Conservation (phyloP, 1,139 yeast species). For the Lizanozyma gosingica region DNA sequence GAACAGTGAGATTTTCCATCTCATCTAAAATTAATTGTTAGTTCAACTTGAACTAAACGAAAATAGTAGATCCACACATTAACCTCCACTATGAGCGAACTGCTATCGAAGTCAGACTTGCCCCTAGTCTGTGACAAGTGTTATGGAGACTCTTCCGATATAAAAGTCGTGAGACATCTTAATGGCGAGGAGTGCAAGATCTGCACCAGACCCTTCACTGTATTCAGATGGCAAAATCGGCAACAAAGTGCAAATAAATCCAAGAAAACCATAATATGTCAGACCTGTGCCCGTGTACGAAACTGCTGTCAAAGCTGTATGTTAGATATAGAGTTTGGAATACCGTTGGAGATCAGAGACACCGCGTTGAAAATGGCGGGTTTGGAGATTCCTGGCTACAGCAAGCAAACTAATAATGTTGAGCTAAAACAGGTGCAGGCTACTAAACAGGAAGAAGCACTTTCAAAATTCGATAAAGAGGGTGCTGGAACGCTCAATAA, state of each 20-base stretch:
- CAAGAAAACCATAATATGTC: conserved; percentile 55
- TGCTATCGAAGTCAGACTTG: conserved; percentile 17
- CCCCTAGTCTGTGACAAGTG: conserved; percentile 70
- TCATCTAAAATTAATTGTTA: too few relatives aligned
- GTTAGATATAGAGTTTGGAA: conserved; percentile 70
- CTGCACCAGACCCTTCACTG: conserved; percentile 80
- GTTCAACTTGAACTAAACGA: background rate
- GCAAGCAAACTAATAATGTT: conserved; percentile 17
- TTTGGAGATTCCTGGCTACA: conserved; percentile 13
- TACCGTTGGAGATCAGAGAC: conserved; percentile 73
- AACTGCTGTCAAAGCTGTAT: conserved; percentile 87
- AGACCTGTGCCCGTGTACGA: conserved; percentile 66
- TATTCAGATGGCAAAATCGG: conserved; percentile 59
- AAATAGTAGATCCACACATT: background rate
- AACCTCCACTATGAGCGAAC: conserved; percentile 1
- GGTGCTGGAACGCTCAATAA: conserved; percentile 41
- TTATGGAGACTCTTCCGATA: conserved; percentile 53
- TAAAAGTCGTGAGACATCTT: conserved; percentile 66
- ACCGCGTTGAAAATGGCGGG: conserved; percentile 75
- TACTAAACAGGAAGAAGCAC: conserved; percentile 23
- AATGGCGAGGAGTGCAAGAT: conserved; percentile 70
- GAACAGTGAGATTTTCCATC: too few relatives aligned
- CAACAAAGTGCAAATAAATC: conserved; percentile 25
- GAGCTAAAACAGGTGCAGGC: conserved; percentile 37
- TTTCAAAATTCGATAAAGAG: conserved; percentile 20